Base-by-base conservation (phyloP, 331 rosid species). In the Ulmus americana region DNA sequence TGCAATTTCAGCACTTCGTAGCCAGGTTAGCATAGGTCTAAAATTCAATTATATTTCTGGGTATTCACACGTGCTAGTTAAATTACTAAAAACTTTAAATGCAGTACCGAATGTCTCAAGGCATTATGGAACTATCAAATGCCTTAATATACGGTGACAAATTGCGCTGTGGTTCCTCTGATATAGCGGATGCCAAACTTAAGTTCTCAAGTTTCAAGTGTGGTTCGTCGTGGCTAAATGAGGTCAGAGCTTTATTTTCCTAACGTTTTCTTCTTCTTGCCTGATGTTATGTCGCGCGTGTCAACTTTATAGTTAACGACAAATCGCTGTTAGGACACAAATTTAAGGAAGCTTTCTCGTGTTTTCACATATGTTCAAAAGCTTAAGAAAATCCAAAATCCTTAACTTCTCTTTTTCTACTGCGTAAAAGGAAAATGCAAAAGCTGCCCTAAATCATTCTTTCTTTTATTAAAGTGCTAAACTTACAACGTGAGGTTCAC, bases 51-150 rank as follows among this genome's bases (percentile, higher is more conserved):
- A 44, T 56, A 67, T 5, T 7, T 42, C 48, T 76, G 71, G 59
- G 57, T 48, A 50, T 35, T 51, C 51, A 12, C 58, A 54, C 63
- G 38, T 71, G 57, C 71, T 16, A 46, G 28, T 57, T 59, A 64
- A 66, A 63, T 75, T 52, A 79, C 79, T 52, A 18, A 68, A 65
- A 68, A 46, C 55, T 80, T 67, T 77, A 63, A 63, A 59, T 79
- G 58, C 80, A 92, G 98, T 92, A 92, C 59, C 97, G 97, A 18
- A 92, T 92, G 98, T 85, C 97, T 68, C 95, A 74, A 74, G 90
- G 78, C 50, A 87, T 92, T 61, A 92, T 92, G 98, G 90, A 83
- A 64, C 73, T 92, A 72, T 92, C 98, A 69, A 92, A 92, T 80
- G 74, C 95, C 73, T 83, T 92, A 86, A 89, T 92, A 72, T 92